phyloP scores from a whole-genome alignment of 495 filamentous ascomycete genomes.

The Umbilicaria muhlenbergii region DNA sequence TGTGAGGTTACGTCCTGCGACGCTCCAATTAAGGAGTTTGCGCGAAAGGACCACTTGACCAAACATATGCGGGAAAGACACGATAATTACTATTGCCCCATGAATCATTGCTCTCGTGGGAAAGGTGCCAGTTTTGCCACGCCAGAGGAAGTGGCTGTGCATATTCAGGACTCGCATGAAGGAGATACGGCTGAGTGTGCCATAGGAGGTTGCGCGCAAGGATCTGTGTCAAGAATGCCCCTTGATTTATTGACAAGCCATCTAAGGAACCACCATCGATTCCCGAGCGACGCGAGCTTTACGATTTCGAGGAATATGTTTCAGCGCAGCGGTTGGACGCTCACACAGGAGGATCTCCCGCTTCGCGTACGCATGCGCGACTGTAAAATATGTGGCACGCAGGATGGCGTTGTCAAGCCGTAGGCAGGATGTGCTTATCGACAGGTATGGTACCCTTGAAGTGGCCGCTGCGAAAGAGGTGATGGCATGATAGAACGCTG shows the following conservation, averaged over 20 bases:
- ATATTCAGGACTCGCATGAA: background rate
- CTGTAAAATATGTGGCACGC: too few relatives aligned
- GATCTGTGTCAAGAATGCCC: background rate
- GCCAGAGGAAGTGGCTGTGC: background rate
- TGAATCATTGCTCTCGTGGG: background rate
- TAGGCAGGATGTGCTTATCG: too few relatives aligned
- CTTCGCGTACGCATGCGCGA: too few relatives aligned
- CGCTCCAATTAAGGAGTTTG: conserved; percentile 1
- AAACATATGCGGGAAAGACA: conserved; percentile 2
- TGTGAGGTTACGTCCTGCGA: background rate
- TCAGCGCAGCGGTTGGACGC: too few relatives aligned
- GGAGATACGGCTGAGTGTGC: background rate
- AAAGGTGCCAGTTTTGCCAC: conserved; percentile 1
- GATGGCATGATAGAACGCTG: too few relatives aligned
- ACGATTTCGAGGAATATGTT: background rate
- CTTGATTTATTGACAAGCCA: background rate
- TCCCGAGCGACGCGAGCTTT: background rate
- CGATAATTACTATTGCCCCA: background rate
- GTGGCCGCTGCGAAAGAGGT: too few relatives aligned
- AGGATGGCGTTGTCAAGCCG: too few relatives aligned
- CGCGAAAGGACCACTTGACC: conserved; percentile 3
- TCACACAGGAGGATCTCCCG: too few relatives aligned
- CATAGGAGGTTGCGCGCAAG: background rate
- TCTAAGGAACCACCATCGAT: background rate
- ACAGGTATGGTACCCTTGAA: too few relatives aligned